Conservation (phyloP, 129 eudicot genomes). For the Oenanthe sinensis region DNA sequence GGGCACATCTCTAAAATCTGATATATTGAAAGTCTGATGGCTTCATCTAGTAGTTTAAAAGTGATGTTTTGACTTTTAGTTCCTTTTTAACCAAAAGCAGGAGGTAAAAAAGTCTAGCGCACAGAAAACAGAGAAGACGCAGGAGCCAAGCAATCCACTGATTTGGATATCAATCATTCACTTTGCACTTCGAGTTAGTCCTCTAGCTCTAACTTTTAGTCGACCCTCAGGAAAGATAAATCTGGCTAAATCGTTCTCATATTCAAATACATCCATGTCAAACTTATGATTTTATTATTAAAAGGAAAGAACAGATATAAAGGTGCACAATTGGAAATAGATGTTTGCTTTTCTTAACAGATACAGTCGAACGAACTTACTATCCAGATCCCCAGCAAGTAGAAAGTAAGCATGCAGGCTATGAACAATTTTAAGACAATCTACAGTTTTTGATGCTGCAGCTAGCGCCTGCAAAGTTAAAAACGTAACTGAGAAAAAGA, state of each 20-base stretch:
- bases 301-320: background rate
- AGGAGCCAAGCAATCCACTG: too few species aligned
- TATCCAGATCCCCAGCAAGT: conserved; percentile 74
- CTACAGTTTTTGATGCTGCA: conserved; percentile 95
- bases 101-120: too few species aligned
- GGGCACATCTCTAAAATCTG: too few species aligned
- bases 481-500: background rate
- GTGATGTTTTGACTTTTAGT: too few species aligned
- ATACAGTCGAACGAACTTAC: conserved; percentile 40
- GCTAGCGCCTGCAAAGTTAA: conserved; percentile 78
- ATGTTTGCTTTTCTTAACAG: conserved; percentile 4
- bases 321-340: background rate
- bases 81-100: too few species aligned
- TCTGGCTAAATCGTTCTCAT: background rate
- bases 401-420: conserved; percentile 87
- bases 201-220: too few species aligned
- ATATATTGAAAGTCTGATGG: too few species aligned
- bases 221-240: background rate
- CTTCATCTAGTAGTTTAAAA: too few species aligned
- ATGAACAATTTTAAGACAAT: conserved; percentile 77
- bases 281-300: background rate
- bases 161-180: too few species aligned
- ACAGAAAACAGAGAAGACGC: too few species aligned
- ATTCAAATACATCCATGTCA: background rate
- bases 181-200: too few species aligned